Evolutionary conservation across 257 asterid species (phyloP).

Genomic region (Solanum tacnaense): DNA sequence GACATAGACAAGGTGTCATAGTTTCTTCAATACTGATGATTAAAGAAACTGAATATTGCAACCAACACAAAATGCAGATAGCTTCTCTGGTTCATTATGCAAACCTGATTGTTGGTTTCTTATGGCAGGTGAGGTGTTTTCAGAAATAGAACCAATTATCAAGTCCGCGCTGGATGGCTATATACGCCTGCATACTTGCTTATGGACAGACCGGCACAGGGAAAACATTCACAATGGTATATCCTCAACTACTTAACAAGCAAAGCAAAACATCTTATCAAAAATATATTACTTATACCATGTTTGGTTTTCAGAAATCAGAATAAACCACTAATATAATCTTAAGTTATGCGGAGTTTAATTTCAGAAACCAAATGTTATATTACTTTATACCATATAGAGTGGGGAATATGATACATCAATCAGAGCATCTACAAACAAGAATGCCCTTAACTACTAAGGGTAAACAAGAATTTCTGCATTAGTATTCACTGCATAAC

Average conservation of each 20-base stretch:
- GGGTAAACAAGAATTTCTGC: not conserved
- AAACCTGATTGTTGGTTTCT: not conserved
- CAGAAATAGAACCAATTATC: slow-evolving; percentile 10
- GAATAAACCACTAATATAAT: not conserved
- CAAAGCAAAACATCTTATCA: not conserved
- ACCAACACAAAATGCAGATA: not conserved
- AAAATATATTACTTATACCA: not conserved
- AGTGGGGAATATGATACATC: not conserved
- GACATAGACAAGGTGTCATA: not conserved
- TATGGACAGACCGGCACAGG: slow-evolving; percentile 9
- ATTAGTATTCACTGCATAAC: not conserved
- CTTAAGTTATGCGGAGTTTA: not conserved
- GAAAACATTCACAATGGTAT: slow-evolving; percentile 9
- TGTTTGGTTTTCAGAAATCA: not conserved
- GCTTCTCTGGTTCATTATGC: not conserved
- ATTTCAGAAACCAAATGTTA: not conserved
- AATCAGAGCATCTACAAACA: not conserved
- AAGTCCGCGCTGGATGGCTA: slow-evolving; percentile 9
- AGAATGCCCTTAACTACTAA: not conserved
- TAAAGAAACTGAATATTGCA: not conserved
- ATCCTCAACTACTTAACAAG: not conserved
- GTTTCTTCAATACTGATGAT: not conserved
- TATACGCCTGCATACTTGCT: slow-evolving; percentile 5
- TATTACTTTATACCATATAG: not conserved
- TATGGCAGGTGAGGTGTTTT: slow-evolving; percentile 3